Base-by-base conservation (phyloP, 2,329 filamentous ascomycete species). In the Zasmidium citrigriseum region DNA sequence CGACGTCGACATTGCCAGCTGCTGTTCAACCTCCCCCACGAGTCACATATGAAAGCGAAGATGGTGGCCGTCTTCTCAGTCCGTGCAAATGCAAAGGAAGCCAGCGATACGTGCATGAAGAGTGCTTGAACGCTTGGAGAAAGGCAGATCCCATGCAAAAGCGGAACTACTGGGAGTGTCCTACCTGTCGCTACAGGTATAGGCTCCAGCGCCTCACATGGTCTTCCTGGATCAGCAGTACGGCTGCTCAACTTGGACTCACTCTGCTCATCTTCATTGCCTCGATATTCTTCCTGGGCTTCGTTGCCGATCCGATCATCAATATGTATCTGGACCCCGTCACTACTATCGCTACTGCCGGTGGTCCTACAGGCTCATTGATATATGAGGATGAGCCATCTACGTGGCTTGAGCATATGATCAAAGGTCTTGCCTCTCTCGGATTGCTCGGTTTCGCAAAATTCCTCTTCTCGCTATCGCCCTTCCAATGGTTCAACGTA, bases 41-140 rank as follows among this genome's bases (percentile, higher is more conserved):
- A 51, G 85, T 89, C 47, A 80, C 81, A 20, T 96, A 96, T 70
- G 82, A 87, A 52, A 93, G 65, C 29, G 85, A 89, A 61, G 89
- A 88, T 63, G 83, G 89, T 25, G 91, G 91, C 41, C 87, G 91
- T 52, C 80, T 99, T 24, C 84, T 98, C 67, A 89, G 89, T 54
- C 95, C 95, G 34, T 99, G 95, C 81, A 87, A 88, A 76, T 99
- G 95, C 82, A 96, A 91, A 77, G 95, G 95, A 53, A 91, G 90
- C 41, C 90, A 93, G 67, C 90, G 90, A 77, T 97, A 96, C 75
- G 92, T 98, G 22, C 95, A 99, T 74, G 91, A 97, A 75, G 89
- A 87, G 25, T 99, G 95, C 71, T 81, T 99, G 50, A 86, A 89
- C 68, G 82, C 85, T 11, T 98, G 93, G 91, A 86, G 95, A 66